These are phyloP conservation scores for Aspergillus awamori DNA, from an alignment of 2,329 filamentous ascomycete species.

Conservation along the genomic window DNA sequence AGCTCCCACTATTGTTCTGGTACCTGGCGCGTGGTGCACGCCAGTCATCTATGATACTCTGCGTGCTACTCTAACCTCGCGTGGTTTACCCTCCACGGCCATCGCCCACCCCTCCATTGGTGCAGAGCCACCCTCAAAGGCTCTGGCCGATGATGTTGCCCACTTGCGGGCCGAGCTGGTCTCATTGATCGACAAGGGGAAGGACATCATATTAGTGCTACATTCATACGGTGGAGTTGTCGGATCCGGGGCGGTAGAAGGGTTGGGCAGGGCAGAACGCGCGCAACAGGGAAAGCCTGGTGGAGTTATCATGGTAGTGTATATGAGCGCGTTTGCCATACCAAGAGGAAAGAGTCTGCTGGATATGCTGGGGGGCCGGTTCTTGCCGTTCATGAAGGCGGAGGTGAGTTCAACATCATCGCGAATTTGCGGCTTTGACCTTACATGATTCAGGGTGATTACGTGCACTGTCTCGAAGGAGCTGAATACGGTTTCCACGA, in stretches of 20 bases:
- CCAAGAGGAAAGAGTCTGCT: slow-evolving; percentile 37
- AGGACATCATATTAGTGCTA: slow-evolving; percentile 32
- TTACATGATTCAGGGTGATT: slow-evolving; percentile 19
- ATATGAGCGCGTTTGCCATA: slow-evolving; percentile 41
- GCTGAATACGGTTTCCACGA: slow-evolving; percentile 34
- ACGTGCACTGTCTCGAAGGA: slow-evolving; percentile 16
- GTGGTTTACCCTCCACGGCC: slow-evolving; percentile 38
- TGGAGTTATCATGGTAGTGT: slow-evolving; percentile 35
- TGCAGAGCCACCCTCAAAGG: slow-evolving; percentile 36
- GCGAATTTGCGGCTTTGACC: background rate
- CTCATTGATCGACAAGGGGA: slow-evolving; percentile 30
- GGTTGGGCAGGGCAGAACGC: slow-evolving; percentile 28
- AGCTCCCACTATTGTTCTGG: slow-evolving; percentile 37
- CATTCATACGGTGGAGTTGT: slow-evolving; percentile 43
- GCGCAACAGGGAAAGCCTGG: slow-evolving; percentile 28
- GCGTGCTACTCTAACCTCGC: slow-evolving; percentile 31
- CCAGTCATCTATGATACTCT: slow-evolving; percentile 36
- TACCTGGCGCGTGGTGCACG: slow-evolving; percentile 46
- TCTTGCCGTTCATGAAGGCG: slow-evolving; percentile 25
- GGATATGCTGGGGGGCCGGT: slow-evolving; percentile 29
- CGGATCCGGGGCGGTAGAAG: slow-evolving; percentile 33
- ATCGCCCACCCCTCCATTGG: slow-evolving; percentile 34
- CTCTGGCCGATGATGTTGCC: slow-evolving; percentile 39
- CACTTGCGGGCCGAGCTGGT: slow-evolving; percentile 24
- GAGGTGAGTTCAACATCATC: slow-evolving; percentile 19